These are phyloP conservation scores for Bipolaris bicolor DNA, from an alignment of 2,329 filamentous ascomycete genomes.

Conservation along the genomic window DNA sequence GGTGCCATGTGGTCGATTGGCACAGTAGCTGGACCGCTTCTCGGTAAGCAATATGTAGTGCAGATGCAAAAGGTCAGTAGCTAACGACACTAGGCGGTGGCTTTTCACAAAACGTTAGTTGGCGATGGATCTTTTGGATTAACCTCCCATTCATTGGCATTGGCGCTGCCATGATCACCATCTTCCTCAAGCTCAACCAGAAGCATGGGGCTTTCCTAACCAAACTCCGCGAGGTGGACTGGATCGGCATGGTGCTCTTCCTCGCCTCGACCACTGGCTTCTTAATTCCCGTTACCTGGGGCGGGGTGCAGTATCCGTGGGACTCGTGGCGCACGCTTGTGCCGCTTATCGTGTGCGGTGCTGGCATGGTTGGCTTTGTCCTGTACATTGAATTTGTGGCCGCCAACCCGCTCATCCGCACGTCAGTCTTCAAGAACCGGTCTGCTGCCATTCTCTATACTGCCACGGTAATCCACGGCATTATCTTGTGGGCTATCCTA, in stretches of 20 bases:
- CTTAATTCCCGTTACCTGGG: conserved; percentile 68
- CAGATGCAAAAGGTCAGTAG: background rate
- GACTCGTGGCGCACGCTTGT: conserved; percentile 66
- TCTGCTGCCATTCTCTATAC: conserved; percentile 59
- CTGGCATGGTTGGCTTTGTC: conserved; percentile 59
- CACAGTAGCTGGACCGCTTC: conserved; percentile 57
- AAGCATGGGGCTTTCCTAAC: conserved; percentile 54
- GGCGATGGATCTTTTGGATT: conserved; percentile 71
- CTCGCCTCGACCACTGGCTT: conserved; percentile 64
- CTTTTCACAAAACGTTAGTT: conserved; percentile 59
- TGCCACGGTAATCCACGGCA: conserved; percentile 64
- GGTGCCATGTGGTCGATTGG: conserved; percentile 62
- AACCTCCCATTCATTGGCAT: conserved; percentile 64
- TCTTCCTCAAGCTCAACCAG: conserved; percentile 62
- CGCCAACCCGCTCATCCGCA: conserved; percentile 57
- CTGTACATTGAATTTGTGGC: conserved; percentile 62
- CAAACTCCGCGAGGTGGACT: conserved; percentile 66
- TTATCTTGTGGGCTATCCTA: conserved; percentile 52
- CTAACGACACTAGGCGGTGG: conserved; percentile 52
- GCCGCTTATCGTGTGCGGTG: conserved; percentile 63
- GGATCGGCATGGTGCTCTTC: conserved; percentile 67
- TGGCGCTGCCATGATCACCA: conserved; percentile 55
- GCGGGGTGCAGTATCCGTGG: conserved; percentile 71
- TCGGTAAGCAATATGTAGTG: conserved; percentile 31
- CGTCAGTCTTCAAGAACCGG: conserved; percentile 56